Evolutionary conservation across 2,329 filamentous ascomycete species (phyloP).

Genomic region (Stagonosporopsis cucurbitacearum): DNA sequence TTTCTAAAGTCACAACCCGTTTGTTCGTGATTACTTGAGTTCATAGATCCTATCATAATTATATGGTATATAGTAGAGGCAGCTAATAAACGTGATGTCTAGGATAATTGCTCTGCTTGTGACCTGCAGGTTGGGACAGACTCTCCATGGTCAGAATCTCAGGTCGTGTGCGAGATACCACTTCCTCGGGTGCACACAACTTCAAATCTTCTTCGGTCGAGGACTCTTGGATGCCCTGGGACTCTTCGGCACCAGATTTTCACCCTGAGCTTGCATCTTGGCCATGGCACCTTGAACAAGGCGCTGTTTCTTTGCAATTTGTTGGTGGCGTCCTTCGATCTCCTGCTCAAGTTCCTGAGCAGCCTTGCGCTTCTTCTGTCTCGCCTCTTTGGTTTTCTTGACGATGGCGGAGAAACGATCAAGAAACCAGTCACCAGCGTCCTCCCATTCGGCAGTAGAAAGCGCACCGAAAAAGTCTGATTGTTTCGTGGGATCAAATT

Average conservation of each 20-base stretch:
- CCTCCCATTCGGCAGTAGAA: slow-evolving; percentile 64
- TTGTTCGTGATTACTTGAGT: too few species aligned
- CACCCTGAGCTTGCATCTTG: slow-evolving; percentile 62
- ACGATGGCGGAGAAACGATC: slow-evolving; percentile 61
- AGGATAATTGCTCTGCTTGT: too few species aligned
- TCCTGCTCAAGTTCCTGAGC: slow-evolving; percentile 62
- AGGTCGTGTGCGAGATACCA: too few species aligned
- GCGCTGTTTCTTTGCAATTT: slow-evolving; percentile 57
- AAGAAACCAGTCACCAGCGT: slow-evolving; percentile 67
- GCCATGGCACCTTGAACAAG: slow-evolving; percentile 58
- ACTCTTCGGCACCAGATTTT: slow-evolving; percentile 57
- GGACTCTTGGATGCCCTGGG: slow-evolving; percentile 39
- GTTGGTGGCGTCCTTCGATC: slow-evolving; percentile 60
- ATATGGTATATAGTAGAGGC: slow-evolving; percentile 17
- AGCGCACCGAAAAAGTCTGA: slow-evolving; percentile 60
- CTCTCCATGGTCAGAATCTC: neutral
- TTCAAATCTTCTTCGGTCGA: slow-evolving; percentile 17
- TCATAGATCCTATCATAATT: neutral
- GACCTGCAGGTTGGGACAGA: neutral
- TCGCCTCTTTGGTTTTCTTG: slow-evolving; percentile 58
- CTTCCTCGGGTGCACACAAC: neutral
- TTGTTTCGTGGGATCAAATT: slow-evolving; percentile 48
- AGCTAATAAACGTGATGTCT: too few species aligned
- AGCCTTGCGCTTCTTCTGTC: slow-evolving; percentile 61
- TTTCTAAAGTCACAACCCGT: too few species aligned